These are phyloP conservation scores for Dunaliella primolecta DNA, from an alignment of 139 green algal species.

Conservation along the genomic window DNA sequence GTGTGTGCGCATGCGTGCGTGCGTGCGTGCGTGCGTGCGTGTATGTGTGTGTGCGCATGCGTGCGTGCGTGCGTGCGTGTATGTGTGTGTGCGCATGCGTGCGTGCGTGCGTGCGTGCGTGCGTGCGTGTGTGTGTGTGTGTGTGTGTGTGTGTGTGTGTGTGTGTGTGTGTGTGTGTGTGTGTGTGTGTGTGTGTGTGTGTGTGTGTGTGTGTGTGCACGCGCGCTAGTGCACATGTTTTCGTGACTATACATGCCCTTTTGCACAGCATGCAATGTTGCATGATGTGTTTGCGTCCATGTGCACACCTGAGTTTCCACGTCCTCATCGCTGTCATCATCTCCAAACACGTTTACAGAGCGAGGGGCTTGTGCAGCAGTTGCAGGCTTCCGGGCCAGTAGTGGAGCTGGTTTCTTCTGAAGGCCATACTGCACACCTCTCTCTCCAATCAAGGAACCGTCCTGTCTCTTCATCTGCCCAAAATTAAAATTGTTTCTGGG, in stretches of 20 bases:
- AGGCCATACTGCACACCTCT: constrained; percentile 82
- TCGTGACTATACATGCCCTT: too few relatives aligned
- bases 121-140: neutral
- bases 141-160: neutral
- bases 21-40: neutral
- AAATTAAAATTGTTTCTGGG: too few relatives aligned
- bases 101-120: neutral
- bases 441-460: constrained; percentile 46
- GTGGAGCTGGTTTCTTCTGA: constrained; percentile 39
- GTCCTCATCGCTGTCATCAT: constrained; percentile 59
- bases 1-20: neutral
- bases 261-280: too few relatives aligned
- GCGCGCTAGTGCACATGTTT: too few relatives aligned
- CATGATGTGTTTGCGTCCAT: too few relatives aligned
- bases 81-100: neutral
- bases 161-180: neutral
- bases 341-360: constrained; percentile 54
- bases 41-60: neutral
- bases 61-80: neutral
- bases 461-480: neutral
- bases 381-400: constrained; percentile 15
- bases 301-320: constrained; percentile 29
- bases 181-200: too few relatives aligned
- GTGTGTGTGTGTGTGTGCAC: too few relatives aligned
- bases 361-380: constrained; percentile 2